phyloP scores from a whole-genome alignment of 2,329 filamentous ascomycete genomes.

The Microsporum ferrugineum region DNA sequence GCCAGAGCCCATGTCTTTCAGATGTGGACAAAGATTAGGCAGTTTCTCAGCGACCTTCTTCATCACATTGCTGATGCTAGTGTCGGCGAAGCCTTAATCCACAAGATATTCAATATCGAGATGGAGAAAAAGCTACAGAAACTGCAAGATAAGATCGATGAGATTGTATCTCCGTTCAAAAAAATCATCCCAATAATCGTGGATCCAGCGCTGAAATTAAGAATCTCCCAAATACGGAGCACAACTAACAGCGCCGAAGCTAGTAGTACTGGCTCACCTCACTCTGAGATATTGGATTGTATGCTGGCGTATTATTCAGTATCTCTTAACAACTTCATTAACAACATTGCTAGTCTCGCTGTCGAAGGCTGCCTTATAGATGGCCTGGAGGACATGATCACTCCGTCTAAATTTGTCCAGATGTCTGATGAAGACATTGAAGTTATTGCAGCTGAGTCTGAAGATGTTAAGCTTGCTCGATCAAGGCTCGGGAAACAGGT shows the following conservation, averaged over 20 bases:
- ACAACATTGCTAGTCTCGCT: constrained; percentile 28
- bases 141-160: constrained; percentile 16
- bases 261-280: constrained; percentile 8
- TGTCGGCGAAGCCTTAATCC: constrained; percentile 15
- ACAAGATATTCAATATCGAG: constrained; percentile 15
- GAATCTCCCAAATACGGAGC: constrained; percentile 9
- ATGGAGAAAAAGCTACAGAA: constrained; percentile 14
- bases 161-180: constrained; percentile 17
- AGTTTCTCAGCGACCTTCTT: constrained; percentile 15
- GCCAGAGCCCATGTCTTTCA: constrained; percentile 18
- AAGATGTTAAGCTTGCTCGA: constrained; percentile 12
- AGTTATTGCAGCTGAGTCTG: constrained; percentile 18
- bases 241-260: constrained; percentile 4
- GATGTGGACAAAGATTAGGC: constrained; percentile 15
- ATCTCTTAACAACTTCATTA: constrained; percentile 25
- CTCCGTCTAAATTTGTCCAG: constrained; percentile 21
- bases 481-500: constrained; percentile 9
- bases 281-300: constrained; percentile 16
- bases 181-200: constrained; percentile 14
- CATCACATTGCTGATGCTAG: constrained; percentile 14
- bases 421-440: constrained; percentile 23
- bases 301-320: constrained; percentile 19
- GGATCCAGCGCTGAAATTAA: constrained; percentile 10
- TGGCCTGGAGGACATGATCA: constrained; percentile 25
- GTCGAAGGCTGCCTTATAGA: constrained; percentile 30